These are phyloP conservation scores for Exsudoporus floridanus DNA, from an alignment of 1,284 basidiomycete genomes.

Conservation along the genomic window DNA sequence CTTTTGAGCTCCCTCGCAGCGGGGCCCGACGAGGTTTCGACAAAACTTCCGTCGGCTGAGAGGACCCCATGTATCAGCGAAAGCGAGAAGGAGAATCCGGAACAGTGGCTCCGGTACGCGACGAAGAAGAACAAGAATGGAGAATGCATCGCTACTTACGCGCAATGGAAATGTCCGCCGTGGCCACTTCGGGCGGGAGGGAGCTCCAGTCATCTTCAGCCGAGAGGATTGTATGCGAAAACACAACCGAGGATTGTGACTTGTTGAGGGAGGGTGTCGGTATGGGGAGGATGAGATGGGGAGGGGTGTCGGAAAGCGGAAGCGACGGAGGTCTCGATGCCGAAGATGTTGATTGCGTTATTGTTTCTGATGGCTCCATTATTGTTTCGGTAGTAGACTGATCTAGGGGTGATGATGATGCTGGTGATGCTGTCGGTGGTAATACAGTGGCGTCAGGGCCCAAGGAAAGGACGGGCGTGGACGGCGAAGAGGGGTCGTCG, in stretches of 20 bases:
- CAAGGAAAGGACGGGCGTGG: conserved; percentile 11
- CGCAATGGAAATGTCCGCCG: conserved; percentile 60
- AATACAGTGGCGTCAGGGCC: conserved; percentile 28
- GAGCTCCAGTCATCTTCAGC: conserved; percentile 29
- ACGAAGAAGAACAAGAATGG: conserved; percentile 6
- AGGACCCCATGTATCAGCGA: conserved; percentile 4
- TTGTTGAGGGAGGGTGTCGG: conserved; percentile 42
- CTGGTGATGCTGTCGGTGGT: conserved; percentile 24
- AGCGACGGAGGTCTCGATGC: conserved; percentile 28
- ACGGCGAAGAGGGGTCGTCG: conserved; percentile 18
- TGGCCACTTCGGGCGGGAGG: conserved; percentile 50
- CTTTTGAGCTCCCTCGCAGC: conserved; percentile 74
- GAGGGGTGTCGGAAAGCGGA: conserved; percentile 21
- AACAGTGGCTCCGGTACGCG: conserved; percentile 3
- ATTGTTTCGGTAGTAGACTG: conserved; percentile 22
- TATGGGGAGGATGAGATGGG: conserved; percentile 46
- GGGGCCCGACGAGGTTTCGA: conserved; percentile 72
- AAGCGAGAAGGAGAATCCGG: background rate
- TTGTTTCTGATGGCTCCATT: conserved; percentile 25
- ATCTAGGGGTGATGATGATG: conserved; percentile 24
- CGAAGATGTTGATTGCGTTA: conserved; percentile 11
- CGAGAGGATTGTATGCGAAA: conserved; percentile 38
- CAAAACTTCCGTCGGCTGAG: conserved; percentile 68
- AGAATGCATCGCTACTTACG: conserved; percentile 44
- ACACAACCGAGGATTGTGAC: conserved; percentile 45